Percentiles rank a stretch among this genome's conserved stretches.
These are phyloP conservation scores for Talaromyces nanjingensis DNA, from an alignment of 495 filamentous ascomycete genomes.

Conservation along the genomic window DNA sequence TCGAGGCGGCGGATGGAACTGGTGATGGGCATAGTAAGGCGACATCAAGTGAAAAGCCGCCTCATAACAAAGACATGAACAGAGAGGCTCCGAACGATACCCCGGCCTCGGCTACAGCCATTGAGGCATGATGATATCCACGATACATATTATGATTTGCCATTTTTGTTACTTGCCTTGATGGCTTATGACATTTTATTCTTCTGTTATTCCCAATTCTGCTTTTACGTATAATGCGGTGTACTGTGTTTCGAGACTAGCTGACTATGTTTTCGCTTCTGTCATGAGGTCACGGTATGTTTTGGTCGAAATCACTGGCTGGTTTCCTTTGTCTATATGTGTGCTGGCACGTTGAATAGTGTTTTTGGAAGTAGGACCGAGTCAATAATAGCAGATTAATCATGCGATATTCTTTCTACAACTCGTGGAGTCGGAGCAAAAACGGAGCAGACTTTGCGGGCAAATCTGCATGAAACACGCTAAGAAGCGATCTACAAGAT, in stretches of 20 bases:
- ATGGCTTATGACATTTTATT: no score
- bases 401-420: background rate
- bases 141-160: background rate
- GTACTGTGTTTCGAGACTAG: background rate
- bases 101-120: background rate
- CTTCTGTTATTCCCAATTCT: no score
- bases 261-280: background rate
- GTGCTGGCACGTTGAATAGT: background rate
- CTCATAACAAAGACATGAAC: background rate
- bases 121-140: background rate
- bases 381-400: background rate
- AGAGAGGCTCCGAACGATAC: background rate
- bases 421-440: background rate
- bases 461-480: background rate
- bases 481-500: background rate
- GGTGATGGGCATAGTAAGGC: background rate
- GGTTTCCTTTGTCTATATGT: background rate
- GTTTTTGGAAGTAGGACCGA: background rate
- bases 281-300: background rate
- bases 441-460: background rate
- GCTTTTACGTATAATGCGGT: background rate
- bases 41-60: background rate
- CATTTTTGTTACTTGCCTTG: background rate
- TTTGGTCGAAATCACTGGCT: background rate
- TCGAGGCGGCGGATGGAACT: conserved; percentile 1